A percentile compares a stretch with the other conserved stretches of the same genome.
phyloP scores from a whole-genome alignment of 164 flowering plant genomes.

The Sedum album region DNA sequence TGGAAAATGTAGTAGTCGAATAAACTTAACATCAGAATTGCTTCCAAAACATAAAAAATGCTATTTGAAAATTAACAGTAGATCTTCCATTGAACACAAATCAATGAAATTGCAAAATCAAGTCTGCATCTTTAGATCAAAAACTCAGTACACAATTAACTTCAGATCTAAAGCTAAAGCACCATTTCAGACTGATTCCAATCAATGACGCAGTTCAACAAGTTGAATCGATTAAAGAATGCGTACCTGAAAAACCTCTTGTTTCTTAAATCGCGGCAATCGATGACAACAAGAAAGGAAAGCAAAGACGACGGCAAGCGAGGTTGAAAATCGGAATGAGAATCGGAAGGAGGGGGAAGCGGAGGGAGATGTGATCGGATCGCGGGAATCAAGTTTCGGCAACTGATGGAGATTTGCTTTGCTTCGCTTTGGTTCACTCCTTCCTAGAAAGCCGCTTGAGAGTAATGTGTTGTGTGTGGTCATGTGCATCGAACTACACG shows the following conservation, averaged over 20 bases:
- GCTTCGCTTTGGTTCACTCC: neutral
- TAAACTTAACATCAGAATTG: too few relatives aligned
- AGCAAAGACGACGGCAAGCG: neutral
- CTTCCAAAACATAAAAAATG: too few relatives aligned
- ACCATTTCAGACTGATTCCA: neutral
- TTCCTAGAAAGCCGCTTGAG: neutral
- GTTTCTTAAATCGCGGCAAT: neutral
- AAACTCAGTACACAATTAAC: neutral
- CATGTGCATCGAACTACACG: neutral
- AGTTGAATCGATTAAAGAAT: neutral
- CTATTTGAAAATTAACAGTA: too few relatives aligned
- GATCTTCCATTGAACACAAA: too few relatives aligned
- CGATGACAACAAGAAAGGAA: neutral
- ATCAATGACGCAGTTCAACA: neutral
- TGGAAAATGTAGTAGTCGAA: too few relatives aligned
- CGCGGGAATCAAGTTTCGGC: neutral
- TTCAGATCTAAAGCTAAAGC: neutral
- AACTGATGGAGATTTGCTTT: constrained; percentile 4
- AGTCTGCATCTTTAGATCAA: neutral
- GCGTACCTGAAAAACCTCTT: too few relatives aligned
- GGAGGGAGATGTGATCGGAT: neutral
- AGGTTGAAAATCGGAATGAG: neutral
- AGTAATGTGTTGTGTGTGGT: neutral
- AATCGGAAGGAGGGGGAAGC: neutral
- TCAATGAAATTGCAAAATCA: too few relatives aligned